These are phyloP conservation scores for Penicillium fimorum DNA, from an alignment of 495 filamentous ascomycete genomes.

Conservation along the genomic window DNA sequence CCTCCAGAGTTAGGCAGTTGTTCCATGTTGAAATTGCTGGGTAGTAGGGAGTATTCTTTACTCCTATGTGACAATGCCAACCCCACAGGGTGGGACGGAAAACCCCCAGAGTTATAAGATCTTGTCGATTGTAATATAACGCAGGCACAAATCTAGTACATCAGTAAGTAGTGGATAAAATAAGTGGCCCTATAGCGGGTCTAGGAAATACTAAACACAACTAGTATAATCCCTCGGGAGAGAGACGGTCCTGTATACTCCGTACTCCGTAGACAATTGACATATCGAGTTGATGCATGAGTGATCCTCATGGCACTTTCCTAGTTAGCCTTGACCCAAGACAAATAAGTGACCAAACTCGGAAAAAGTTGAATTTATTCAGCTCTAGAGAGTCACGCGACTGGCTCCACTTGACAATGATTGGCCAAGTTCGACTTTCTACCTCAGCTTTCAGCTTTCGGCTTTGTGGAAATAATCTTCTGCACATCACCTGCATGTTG, in stretches of 20 bases:
- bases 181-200: neutral
- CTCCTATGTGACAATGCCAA: no score
- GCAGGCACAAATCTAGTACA: neutral
- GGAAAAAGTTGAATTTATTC: neutral
- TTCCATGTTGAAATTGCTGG: no score
- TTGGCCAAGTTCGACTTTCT: neutral
- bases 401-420: neutral
- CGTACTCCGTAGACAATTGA: no score
- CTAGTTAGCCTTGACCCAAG: neutral
- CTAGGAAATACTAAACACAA: neutral
- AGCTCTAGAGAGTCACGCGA: neutral
- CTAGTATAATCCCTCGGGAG: neutral
- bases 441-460: neutral
- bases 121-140: neutral
- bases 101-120: neutral
- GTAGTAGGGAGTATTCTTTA: no score
- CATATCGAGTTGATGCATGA: neutral
- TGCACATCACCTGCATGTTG: neutral
- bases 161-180: neutral
- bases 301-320: neutral
- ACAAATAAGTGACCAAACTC: neutral
- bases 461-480: neutral
- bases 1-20: no score
- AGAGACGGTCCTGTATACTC: neutral
- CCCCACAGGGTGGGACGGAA: no score